Base-by-base conservation (phyloP, 106 monocot genomes). In the Posidonia australis region DNA sequence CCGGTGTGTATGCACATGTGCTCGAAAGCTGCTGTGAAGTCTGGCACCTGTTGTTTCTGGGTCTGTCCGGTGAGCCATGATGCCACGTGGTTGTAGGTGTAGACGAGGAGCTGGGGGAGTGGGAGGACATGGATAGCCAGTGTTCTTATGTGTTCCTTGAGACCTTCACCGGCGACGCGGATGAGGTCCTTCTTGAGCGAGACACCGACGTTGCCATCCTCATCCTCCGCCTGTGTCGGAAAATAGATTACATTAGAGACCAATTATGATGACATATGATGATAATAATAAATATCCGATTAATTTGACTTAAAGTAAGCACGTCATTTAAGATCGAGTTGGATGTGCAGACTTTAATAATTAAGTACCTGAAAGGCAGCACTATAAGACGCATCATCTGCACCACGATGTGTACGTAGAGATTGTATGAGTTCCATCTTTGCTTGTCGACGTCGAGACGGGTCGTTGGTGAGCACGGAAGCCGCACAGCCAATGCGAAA, bases 1-100 rank as follows among this genome's bases (percentile, higher is more conserved):
- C 92, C 87, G 3, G 92, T 77, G 74, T 92, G 92, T 14, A 91
- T 54, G 79, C 87, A 87, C 21, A 92, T 66, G 75, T 92, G 92
- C 79, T 92, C 87, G 70, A 92, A 87, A 19, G 87, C 92, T 19
- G 52, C 63, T 14, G 69, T 62, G 70, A 92, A 84, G 67, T 92
- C 82, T 27, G 92, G 92, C 51, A 54, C 66, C 30, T 30, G 29
- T 2, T 19, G 30, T 51, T 29, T 66, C 5, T 30, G 17, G 1
- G 21, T 48, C 17, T 32, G 51, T 0, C 19, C 27, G 30, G 27
- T 54, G 14, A 47, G 10, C 51, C 28, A 21, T 10, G 51, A 31
- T 65, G 19, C 20, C 26, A 21, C 21, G 66, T 56, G 64, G 58
- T 72, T n/a, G 22, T 64, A 14, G 66, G 49, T 49, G 70, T 65